Percentiles rank a stretch among this genome's conserved stretches.
phyloP scores from a whole-genome alignment of 192 early-diverging fungal species.

The Coemansia sp. region DNA sequence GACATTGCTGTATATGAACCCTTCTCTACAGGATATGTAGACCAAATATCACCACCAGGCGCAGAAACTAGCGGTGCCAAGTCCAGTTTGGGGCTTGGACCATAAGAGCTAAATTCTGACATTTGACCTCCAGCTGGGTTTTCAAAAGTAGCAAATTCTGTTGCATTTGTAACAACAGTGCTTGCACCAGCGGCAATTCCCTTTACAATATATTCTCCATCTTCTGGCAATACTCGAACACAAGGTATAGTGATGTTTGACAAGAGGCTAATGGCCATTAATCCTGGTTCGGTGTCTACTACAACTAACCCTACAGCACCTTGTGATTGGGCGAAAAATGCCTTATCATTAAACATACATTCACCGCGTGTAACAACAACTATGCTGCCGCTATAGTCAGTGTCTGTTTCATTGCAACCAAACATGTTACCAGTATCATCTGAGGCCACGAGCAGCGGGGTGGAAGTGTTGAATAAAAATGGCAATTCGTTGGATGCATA shows the following conservation, averaged over 20 bases:
- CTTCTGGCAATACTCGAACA: conserved; percentile 41
- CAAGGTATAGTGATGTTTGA: conserved; percentile 42
- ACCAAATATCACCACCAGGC: conserved; percentile 71
- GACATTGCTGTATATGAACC: conserved; percentile 52
- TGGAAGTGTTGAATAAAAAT: background rate
- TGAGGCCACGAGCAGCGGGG: background rate
- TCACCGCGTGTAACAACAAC: conserved; percentile 54
- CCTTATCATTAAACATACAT: conserved; percentile 54
- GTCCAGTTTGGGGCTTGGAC: conserved; percentile 61
- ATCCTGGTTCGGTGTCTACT: conserved; percentile 48
- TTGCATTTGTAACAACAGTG: conserved; percentile 19
- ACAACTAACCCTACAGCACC: conserved; percentile 57
- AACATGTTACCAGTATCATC: background rate
- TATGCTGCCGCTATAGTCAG: conserved; percentile 36
- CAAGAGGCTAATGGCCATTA: conserved; percentile 23
- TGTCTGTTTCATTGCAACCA: conserved; percentile 19
- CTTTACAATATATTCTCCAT: conserved; percentile 40
- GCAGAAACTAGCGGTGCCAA: conserved; percentile 64
- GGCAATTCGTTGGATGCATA: background rate
- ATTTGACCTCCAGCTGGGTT: conserved; percentile 10
- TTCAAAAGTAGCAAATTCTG: conserved; percentile 18
- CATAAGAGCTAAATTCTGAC: conserved; percentile 64
- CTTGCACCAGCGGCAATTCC: conserved; percentile 6
- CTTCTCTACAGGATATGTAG: conserved; percentile 55
- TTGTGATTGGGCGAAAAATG: conserved; percentile 41